Base-by-base conservation (phyloP, 202 grass and related monocot genomes). In the Musa balbisiana region DNA sequence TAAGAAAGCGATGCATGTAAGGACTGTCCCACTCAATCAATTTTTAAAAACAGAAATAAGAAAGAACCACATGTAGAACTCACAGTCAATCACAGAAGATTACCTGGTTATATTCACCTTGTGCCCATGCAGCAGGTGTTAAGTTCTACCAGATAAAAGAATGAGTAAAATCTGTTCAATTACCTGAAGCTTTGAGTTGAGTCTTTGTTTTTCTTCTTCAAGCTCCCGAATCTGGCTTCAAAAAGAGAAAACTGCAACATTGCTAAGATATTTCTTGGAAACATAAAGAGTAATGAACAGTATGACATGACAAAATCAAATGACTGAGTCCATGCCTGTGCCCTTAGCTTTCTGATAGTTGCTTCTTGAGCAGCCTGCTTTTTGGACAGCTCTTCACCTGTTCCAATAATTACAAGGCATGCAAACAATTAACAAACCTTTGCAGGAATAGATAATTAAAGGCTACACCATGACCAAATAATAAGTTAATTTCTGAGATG, bases 311-410 rank as follows among this genome's bases (percentile, higher is more conserved):
- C 10, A 78, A 54, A 33, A 43, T 43, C 33, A 43, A 16, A 73
- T 78, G 56, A 74, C 70, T 15, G 60, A 70, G 52, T 83, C 51
- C 84, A 85, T 95, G 83, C 95, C 95, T 99, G 95, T 70, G 91
- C 89, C 75, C 95, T 91, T 19, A 99, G 78, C 82, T 99, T 99
- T 51, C 96, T 85, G 68, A 99, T 99, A 85, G 96, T 99, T 71
- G 89, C 89, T 89, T 99, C 96, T 93, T 99, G 96, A 80, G 96
- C 80, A 87, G 84, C 96, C 88, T 99, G 96, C 73, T 99, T 99
- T 90, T 85, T 95, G 17, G 96, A 99, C 76, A 99, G 80, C 69
- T 99, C 96, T 82, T 99, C 96, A 54, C 96, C 96, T 99, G 79
- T 88, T 87, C 68, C 77, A 91, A 77, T 77, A 50, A 55, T 62